Base-by-base conservation (phyloP, 139 green algal species). In the Chlamydomonas eustigma region DNA sequence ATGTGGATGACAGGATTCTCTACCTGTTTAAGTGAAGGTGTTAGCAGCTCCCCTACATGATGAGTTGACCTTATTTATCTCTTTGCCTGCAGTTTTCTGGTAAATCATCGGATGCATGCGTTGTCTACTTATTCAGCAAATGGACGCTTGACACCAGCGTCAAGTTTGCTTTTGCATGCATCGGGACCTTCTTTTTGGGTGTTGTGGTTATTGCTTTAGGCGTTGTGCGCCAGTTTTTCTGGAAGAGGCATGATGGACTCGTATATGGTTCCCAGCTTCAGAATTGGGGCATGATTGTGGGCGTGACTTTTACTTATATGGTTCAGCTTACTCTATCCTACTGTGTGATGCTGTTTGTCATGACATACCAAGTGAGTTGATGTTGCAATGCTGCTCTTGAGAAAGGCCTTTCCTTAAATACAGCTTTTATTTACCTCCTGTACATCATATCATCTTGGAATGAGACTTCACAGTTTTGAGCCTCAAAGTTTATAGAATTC, bases 151-250 rank as follows among this genome's bases (percentile, higher is more conserved):
- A 76, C 64, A 75, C 35, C 2, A 2, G 3, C 1, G 78, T 64
- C 72, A 83, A 83, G 72, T 83, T 83, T 39, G 72, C 44, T 0
- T 50, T 77, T n/a, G 78, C 78, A 6, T 83, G 78, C 64, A 72
- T 83, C 2, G 78, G 78, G 38, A 83, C 78, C 36, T 75, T 79
- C 37, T n/a, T 78, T 2, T 68, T 83, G 64, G 78, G 78, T 4
- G 31, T 83, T 25, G 66, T 33, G 24, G 58, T 70, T 28, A 70
- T 32, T 5, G 8, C 18, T 6, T 28, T 70, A 28, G 58, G 25
- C 25, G 32, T 35, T 22, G 18, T 32, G 25, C 58, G 58, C 8
- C 6, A 6, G 25, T 18, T 24, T 5, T 24, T 70, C 8, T 58
- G 44, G 44, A 58, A 70, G 25, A 28, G 8, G 25, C 58, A 70